Conservation (phyloP, 148 eudicot species). For the Persicaria tinctoria region DNA sequence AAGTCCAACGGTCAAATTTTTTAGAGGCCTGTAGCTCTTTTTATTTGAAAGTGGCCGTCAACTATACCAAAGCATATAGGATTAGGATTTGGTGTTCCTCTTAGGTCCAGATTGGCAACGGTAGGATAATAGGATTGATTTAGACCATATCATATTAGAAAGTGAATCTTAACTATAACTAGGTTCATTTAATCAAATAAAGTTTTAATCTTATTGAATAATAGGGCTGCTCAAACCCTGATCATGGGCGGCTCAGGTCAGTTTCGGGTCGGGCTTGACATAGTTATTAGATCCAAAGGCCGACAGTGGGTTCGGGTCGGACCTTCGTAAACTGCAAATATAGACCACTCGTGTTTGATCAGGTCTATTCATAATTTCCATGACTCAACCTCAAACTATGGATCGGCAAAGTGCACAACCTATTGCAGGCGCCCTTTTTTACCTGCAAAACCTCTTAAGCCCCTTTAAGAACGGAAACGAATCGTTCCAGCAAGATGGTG, state of each 20-base stretch:
- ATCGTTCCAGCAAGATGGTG: not conserved
- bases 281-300: too few relatives aligned
- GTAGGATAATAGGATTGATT: not conserved
- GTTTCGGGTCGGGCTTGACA: too few relatives aligned
- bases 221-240: not conserved
- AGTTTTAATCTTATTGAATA: not conserved
- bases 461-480: not conserved
- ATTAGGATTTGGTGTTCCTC: too few relatives aligned
- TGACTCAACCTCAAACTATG: too few relatives aligned
- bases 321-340: too few relatives aligned
- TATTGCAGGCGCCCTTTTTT: too few relatives aligned
- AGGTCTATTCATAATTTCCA: too few relatives aligned
- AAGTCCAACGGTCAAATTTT: conserved; percentile 8
- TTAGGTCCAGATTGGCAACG: not conserved
- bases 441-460: not conserved
- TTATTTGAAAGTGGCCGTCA: not conserved
- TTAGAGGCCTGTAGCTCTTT: not conserved
- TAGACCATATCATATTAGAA: not conserved
- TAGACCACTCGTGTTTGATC: too few relatives aligned
- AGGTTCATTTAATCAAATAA: too few relatives aligned
- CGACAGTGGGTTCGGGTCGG: too few relatives aligned
- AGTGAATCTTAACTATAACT: not conserved
- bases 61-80: not conserved
- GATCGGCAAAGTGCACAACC: too few relatives aligned
- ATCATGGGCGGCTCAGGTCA: not conserved